These are phyloP conservation scores for Sporothrix protearum DNA, from an alignment of 2,329 filamentous ascomycete genomes.

Conservation along the genomic window DNA sequence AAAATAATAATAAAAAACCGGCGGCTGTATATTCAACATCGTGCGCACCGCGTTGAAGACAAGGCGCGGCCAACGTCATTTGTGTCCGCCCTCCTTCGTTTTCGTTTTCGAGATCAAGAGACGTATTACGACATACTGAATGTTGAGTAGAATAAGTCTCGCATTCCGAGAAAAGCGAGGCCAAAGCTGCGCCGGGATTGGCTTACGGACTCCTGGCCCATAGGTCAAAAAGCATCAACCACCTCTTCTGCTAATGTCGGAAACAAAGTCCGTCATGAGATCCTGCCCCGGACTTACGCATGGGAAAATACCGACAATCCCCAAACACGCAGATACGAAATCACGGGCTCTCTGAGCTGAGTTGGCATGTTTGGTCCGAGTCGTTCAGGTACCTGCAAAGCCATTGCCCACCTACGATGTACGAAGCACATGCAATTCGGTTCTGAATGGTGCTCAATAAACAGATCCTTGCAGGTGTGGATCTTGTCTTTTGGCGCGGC, in stretches of 20 bases:
- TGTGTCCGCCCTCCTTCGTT: not conserved
- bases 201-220: not conserved
- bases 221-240: not conserved
- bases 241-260: not conserved
- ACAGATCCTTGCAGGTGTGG: not conserved
- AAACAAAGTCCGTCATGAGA: not conserved
- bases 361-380: not conserved
- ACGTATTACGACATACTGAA: not conserved
- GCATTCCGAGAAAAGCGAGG: not conserved
- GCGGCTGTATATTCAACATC: not conserved
- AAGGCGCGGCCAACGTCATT: not conserved
- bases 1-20: not conserved
- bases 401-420: not conserved
- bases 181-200: not conserved
- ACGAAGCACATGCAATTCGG: too few species aligned
- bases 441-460: not conserved
- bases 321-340: not conserved
- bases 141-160: not conserved
- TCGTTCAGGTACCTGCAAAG: not conserved
- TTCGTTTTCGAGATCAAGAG: too few species aligned
- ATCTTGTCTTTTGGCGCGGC: not conserved
- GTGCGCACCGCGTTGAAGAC: not conserved
- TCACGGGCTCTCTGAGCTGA: not conserved
- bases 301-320: not conserved
- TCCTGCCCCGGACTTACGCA: not conserved